phyloP scores from a whole-genome alignment of 768 basidiomycete genomes.

The Ramaria sp. region DNA sequence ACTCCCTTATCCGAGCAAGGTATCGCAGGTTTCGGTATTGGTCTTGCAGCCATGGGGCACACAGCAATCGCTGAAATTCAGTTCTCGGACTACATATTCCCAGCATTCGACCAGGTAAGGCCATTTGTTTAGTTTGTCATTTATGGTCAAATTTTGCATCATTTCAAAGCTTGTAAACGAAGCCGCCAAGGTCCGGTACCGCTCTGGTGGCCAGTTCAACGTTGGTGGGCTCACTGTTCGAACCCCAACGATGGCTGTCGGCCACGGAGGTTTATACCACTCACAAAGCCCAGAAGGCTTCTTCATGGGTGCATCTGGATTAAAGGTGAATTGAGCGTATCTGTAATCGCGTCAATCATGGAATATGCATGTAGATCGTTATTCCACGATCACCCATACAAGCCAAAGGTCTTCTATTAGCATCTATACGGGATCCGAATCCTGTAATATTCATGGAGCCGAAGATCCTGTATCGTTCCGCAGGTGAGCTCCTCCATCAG shows the following conservation, averaged over 20 bases:
- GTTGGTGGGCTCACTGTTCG: slow-evolving; percentile 78
- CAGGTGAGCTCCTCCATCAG: slow-evolving; percentile 34
- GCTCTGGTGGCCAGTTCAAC: slow-evolving; percentile 75
- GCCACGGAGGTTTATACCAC: slow-evolving; percentile 86
- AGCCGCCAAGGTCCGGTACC: slow-evolving; percentile 87
- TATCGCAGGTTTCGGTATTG: slow-evolving; percentile 91
- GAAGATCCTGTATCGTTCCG: slow-evolving; percentile 84
- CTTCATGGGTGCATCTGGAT: slow-evolving; percentile 82
- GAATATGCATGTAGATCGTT: slow-evolving; percentile 38
- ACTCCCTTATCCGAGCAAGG: slow-evolving; percentile 90
- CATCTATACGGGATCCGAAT: slow-evolving; percentile 84
- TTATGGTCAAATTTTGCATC: neutral
- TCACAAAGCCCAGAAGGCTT: slow-evolving; percentile 94
- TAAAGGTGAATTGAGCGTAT: slow-evolving; percentile 47
- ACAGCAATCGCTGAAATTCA: slow-evolving; percentile 88
- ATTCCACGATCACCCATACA: slow-evolving; percentile 91
- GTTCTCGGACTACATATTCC: slow-evolving; percentile 85
- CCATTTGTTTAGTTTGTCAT: neutral
- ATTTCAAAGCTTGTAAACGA: slow-evolving; percentile 73
- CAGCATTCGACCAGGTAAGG: slow-evolving; percentile 85
- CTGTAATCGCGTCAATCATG: neutral
- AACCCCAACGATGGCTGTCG: slow-evolving; percentile 86
- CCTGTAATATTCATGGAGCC: slow-evolving; percentile 96
- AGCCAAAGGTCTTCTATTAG: slow-evolving; percentile 85
- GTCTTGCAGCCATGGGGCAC: slow-evolving; percentile 86